Base-by-base conservation (phyloP, 352 stramenopile genomes). In the Pythium scleroteichum region DNA sequence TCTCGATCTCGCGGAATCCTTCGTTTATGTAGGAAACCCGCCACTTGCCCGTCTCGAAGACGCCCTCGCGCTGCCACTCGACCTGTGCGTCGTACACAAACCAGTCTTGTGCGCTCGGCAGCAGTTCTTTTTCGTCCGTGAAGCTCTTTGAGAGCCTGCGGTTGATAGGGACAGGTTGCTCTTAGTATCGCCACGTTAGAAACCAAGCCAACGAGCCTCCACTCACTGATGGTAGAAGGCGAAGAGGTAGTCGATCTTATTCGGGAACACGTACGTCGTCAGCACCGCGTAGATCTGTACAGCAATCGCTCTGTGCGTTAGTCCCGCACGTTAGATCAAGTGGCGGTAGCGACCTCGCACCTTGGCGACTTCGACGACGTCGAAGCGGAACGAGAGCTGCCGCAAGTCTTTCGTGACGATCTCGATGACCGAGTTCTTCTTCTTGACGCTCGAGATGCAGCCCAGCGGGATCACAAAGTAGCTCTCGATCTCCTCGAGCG, bases 231-330 rank as follows among this genome's bases (percentile, higher is more conserved):
- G 85, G 52, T 90, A 92, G 64, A 94, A 94, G 8, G 85, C 85
- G 52, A 94, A 94, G 39, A 94, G 70, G 65, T 82, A 94, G 69
- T 92, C 78, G 20, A 82, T 88, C 65, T 90, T 90, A 51, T 90
- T 75, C 9, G 85, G 85, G 40, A 94, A 94, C 45, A 91, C 82
- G 62, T 92, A 94, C 40, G 81, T 86, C 53, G 73, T 87, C 46
- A 94, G 72, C 58, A 94, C 78, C 19, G 77, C 82, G 52, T 79
- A 85, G 53, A 94, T 90, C 79, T 94, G 39, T n/a, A 35, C 29
- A 35, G 29, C 5, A 35, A 35, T 35, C 29, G 29, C 29, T 10
- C 5, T 35, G 29, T 10, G 5, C 29, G 29, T 35, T 35, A 35
- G 29, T 35, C n/a, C n/a, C n/a, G n/a, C n/a, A n/a, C n/a, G n/a